These are phyloP conservation scores for Ramaria sp. DNA, from an alignment of 768 basidiomycete species.

Conservation along the genomic window DNA sequence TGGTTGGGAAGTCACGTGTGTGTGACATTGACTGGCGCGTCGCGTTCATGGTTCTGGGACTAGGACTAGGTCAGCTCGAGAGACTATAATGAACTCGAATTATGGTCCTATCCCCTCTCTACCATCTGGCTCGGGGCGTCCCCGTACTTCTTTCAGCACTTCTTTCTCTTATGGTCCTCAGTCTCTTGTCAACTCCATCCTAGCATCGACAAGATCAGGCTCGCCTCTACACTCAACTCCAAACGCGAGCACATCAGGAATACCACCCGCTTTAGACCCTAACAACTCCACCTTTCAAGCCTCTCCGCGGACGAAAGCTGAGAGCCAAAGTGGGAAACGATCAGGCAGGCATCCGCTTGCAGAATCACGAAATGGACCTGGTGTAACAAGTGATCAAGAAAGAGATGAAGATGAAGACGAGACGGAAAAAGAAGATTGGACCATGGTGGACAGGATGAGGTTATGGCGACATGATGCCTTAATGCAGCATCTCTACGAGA, in stretches of 20 bases:
- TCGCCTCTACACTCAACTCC: slow-evolving; percentile 32
- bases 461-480: slow-evolving; percentile 96
- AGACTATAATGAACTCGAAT: slow-evolving; percentile 1
- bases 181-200: slow-evolving; percentile 59
- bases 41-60: slow-evolving; percentile 1
- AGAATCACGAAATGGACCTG: slow-evolving; percentile 50
- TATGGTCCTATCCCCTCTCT: slow-evolving; percentile 6
- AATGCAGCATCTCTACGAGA: slow-evolving; percentile 96
- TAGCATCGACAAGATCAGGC: slow-evolving; percentile 48
- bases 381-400: slow-evolving; percentile 36
- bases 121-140: slow-evolving; percentile 22
- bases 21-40: slow-evolving; percentile 6
- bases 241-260: slow-evolving; percentile 31
- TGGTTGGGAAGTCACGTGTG: background rate
- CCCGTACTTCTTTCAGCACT: slow-evolving; percentile 60
- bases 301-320: slow-evolving; percentile 52
- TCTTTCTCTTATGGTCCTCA: slow-evolving; percentile 81
- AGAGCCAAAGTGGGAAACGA: slow-evolving; percentile 16
- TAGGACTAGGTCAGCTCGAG: background rate
- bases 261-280: slow-evolving; percentile 42
- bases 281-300: slow-evolving; percentile 67
- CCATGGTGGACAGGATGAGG: slow-evolving; percentile 89
- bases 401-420: slow-evolving; percentile 47
- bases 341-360: slow-evolving; percentile 51
- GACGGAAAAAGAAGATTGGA: slow-evolving; percentile 43